Base-by-base conservation (phyloP, 2,329 filamentous ascomycete genomes). In the Knufia petricola region DNA sequence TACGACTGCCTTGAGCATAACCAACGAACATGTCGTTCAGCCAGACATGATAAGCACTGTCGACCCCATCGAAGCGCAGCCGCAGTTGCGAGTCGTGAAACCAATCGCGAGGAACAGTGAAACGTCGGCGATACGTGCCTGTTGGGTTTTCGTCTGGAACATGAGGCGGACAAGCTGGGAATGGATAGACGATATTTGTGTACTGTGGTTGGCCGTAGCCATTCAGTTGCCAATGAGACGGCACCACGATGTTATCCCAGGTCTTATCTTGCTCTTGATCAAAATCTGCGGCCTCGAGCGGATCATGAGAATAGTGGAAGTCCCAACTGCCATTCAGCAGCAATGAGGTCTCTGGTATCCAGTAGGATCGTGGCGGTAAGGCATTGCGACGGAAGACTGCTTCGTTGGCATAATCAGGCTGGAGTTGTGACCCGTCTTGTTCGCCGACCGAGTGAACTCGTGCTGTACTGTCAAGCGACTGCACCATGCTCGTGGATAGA, bases 161-260 rank as follows among this genome's bases (percentile, higher is more conserved):
- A 53, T 76, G 65, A 0, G 82, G 82, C 13, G 82, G 82, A 51
- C 76, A 74, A 1, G 81, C 77, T 0, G 79, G 80, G 50, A 85
- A 79, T 0, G 80, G 81, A 52, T 74, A 85, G 44, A 77, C 70
- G 21, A 81, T 71, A 55, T 85, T 86, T 8, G 81, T 85, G 59
- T 86, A 85, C 54, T 81, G 78, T 0, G 82, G 82, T 44, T 69
- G 69, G 10, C 81, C 81, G 58, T 80, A 78, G 21, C 81, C 82
- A 63, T 85, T 78, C 3, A 84, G 66, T 63, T 85, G 82, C 82
- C 82, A 86, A 59, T 81, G 77, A 2, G 78, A 78, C 0, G 82
- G 82, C 0, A 85, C 82, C 9, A 72, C 58, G 31, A 83, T 77
- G 31, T 74, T 66, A 17, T 66, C 64, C 71, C 76, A 78, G n/a